Evolutionary conservation across 2,329 filamentous ascomycete genomes (phyloP).

Genomic region (Fonsecaea monophora): DNA sequence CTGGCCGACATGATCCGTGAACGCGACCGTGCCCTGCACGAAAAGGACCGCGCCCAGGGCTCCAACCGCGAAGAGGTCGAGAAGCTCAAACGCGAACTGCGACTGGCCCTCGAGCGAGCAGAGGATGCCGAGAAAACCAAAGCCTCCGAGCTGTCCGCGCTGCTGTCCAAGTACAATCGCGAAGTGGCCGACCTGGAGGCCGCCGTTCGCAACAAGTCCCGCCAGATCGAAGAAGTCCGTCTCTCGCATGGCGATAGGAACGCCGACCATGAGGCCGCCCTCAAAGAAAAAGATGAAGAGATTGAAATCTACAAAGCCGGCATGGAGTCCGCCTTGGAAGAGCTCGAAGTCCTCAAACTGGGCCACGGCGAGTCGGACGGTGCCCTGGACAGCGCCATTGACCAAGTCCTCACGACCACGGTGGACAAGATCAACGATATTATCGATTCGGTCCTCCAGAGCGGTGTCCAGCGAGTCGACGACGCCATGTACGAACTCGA

Average conservation of each 20-base stretch:
- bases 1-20: slow-evolving; percentile 98
- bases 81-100: slow-evolving; percentile 90
- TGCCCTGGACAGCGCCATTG: slow-evolving; percentile 87
- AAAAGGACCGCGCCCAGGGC: slow-evolving; percentile 85
- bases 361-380: slow-evolving; percentile 75
- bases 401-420: slow-evolving; percentile 83
- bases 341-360: slow-evolving; percentile 83
- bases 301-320: slow-evolving; percentile 97
- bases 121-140: slow-evolving; percentile 93
- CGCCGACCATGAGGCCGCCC: slow-evolving; percentile 81
- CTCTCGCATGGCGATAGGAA: slow-evolving; percentile 78
- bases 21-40: slow-evolving; percentile 88
- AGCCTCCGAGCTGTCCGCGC: slow-evolving; percentile 90
- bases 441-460: slow-evolving; percentile 93
- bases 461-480: slow-evolving; percentile 90
- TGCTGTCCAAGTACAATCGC: slow-evolving; percentile 94
- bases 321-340: slow-evolving; percentile 94
- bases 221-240: slow-evolving; percentile 82
- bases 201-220: slow-evolving; percentile 82
- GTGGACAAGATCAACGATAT: slow-evolving; percentile 95
- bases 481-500: slow-evolving; percentile 97
- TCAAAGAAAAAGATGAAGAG: slow-evolving; percentile 96
- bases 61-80: slow-evolving; percentile 92
- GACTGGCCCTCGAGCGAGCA: slow-evolving; percentile 86
- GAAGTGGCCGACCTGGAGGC: slow-evolving; percentile 98